A percentile compares a stretch with the other conserved stretches of the same genome.
Conservation (phyloP, 1,139 yeast species). For the Nakaseomyces glabratus region DNA sequence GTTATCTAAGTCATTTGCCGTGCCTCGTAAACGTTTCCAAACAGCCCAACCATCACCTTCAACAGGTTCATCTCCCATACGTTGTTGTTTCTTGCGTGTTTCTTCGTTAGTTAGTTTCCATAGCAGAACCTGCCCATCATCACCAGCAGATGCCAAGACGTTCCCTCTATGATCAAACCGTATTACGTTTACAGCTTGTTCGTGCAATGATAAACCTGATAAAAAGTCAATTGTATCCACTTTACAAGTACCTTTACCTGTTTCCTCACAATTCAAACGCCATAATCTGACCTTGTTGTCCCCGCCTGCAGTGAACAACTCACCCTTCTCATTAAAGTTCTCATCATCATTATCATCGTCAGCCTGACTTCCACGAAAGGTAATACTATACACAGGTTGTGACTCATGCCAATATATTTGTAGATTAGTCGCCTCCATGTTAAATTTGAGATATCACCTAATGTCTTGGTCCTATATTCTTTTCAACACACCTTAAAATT, state of each 20-base stretch:
- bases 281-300: slow-evolving; percentile 74
- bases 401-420: slow-evolving; percentile 39
- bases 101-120: slow-evolving; percentile 47
- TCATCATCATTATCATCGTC: slow-evolving; percentile 29
- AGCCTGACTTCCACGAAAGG: slow-evolving; percentile 50
- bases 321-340: background rate
- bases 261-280: slow-evolving; percentile 32
- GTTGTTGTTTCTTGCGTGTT: slow-evolving; percentile 2
- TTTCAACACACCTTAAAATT: no score
- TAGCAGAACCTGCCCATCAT: slow-evolving; percentile 77
- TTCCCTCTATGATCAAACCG: slow-evolving; percentile 62
- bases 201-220: slow-evolving; percentile 75
- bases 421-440: slow-evolving; percentile 28
- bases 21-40: slow-evolving; percentile 20
- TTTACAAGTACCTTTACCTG: slow-evolving; percentile 18
- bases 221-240: slow-evolving; percentile 49
- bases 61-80: slow-evolving; percentile 31
- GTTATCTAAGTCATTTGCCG: slow-evolving; percentile 7
- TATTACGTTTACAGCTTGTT: slow-evolving; percentile 90
- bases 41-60: slow-evolving; percentile 56
- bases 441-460: background rate
- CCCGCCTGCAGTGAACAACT: slow-evolving; percentile 91
- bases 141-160: slow-evolving; percentile 81
- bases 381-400: slow-evolving; percentile 72
- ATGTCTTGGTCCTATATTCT: no score